Percentiles rank a stretch among this genome's conserved stretches.
These are phyloP conservation scores for Fusarium haematococcum DNA, from an alignment of 2,329 filamentous ascomycete species.

Conservation along the genomic window DNA sequence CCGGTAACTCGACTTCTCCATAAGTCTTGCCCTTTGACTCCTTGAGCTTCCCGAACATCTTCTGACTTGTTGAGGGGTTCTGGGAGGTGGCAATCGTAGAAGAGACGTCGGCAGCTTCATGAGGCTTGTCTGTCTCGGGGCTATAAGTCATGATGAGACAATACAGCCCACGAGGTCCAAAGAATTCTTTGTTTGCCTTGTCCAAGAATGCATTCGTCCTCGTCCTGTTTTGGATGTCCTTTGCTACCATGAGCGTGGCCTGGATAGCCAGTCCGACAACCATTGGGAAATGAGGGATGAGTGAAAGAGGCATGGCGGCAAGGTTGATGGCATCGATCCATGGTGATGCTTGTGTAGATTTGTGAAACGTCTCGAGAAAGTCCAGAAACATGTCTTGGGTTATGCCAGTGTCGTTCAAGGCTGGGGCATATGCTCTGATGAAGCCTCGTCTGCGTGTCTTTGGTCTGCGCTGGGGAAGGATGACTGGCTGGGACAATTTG, in stretches of 20 bases:
- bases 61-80: conserved; percentile 1
- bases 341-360: conserved; percentile 24
- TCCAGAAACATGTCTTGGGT: conserved; percentile 32
- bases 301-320: conserved; percentile 6
- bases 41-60: not conserved
- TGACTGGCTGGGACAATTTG: conserved; percentile 7
- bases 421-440: conserved; percentile 26
- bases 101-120: not conserved
- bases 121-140: not conserved
- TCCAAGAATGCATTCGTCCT: conserved; percentile 29
- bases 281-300: conserved; percentile 23
- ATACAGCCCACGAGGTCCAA: conserved; percentile 27
- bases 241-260: conserved; percentile 6
- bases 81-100: conserved; percentile 3
- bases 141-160: conserved; percentile 30
- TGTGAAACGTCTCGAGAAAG: conserved; percentile 21
- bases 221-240: conserved; percentile 15
- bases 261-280: conserved; percentile 28
- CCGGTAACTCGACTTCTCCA: conserved; percentile 12
- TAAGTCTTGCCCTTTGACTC: conserved; percentile 7
- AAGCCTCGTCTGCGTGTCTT: conserved; percentile 25
- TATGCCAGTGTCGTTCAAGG: conserved; percentile 16
- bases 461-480: conserved; percentile 30
- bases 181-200: conserved; percentile 25
- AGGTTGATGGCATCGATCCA: conserved; percentile 29